Evolutionary conservation across 2,329 filamentous ascomycete species (phyloP), one percentile per base, ranked within the genome.

Genomic region (Colletotrichum chlorophyti): DNA sequence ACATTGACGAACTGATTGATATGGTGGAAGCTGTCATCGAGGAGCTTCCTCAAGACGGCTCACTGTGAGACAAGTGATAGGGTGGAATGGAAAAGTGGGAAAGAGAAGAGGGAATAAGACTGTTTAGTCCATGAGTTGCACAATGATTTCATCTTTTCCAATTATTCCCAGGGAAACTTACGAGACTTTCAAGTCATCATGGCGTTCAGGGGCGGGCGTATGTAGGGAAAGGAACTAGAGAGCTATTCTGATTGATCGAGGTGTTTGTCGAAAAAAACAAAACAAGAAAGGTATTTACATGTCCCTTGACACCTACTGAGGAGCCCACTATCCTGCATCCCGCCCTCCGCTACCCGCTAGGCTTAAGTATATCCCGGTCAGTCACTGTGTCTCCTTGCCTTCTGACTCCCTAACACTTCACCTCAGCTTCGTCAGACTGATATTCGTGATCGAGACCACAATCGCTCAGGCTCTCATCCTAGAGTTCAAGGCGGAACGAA

Each of bases 1-100:
- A 96, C 74, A 89, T 97, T 59, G 86, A 92, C 66, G 88, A 95
- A 74, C 76, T 97, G 72, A 95, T 96, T 65, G 76, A 78, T 40
- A 83, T 95, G 71, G 87, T 96, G n/a, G 85, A 93, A 72, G 78
- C 79, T 14, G 89, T 91, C 17, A 83, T 96, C 66, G 81, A 83
- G 29, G 78, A 82, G 53, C 71, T 92, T 63, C 88, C 89, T 0
- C 85, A 88, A 53, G 88, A 90, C 68, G 63, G 54, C 3, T 53
- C 53, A 12, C 9, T 47, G 37, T 58, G 38, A 61, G 19, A n/a
- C n/a, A n/a, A n/a, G n/a, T n/a, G n/a, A n/a, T n/a, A n/a, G n/a
- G n/a, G n/a, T n/a, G 7, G 6, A 37, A 17, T 4, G 12, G 15
- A 29, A 32, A 35, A 32, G 19, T 27, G 27, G 19, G 15, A 23